These are phyloP conservation scores for Pisolithus albus DNA, from an alignment of 768 basidiomycete species.

Conservation along the genomic window DNA sequence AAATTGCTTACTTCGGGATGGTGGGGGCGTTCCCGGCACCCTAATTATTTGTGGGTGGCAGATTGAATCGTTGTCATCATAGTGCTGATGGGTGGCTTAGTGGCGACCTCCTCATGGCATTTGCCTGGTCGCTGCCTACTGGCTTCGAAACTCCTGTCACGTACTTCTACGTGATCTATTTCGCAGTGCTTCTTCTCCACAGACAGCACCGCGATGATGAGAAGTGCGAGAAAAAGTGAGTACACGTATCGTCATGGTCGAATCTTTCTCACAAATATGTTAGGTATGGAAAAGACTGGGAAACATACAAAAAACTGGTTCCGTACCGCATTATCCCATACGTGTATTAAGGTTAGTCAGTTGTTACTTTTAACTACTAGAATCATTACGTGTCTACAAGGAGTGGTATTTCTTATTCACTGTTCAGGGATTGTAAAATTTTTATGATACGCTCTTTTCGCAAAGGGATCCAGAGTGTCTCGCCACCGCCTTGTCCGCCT, in stretches of 20 bases:
- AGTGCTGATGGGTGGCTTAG: constrained; percentile 28
- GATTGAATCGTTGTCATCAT: not conserved
- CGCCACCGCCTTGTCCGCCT: constrained; percentile 39
- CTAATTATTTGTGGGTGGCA: constrained; percentile 70
- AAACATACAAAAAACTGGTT: constrained; percentile 80
- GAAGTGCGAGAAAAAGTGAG: constrained; percentile 81
- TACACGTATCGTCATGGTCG: constrained; percentile 88
- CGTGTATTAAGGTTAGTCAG: constrained; percentile 45
- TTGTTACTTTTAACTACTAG: not conserved
- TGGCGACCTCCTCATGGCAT: constrained; percentile 81
- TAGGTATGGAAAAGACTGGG: constrained; percentile 94
- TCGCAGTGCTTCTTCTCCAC: constrained; percentile 83
- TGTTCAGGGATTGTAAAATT: constrained; percentile 32
- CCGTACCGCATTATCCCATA: constrained; percentile 84
- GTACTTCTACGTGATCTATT: constrained; percentile 91
- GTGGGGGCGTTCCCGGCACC: constrained; percentile 95
- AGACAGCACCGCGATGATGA: constrained; percentile 90
- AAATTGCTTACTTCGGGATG: constrained; percentile 92
- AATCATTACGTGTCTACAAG: not conserved
- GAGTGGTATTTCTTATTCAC: not conserved
- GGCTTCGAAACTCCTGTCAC: constrained; percentile 90
- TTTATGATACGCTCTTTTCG: constrained; percentile 63
- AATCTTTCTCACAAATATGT: constrained; percentile 74
- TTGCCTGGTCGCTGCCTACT: constrained; percentile 91
- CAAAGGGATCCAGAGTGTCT: constrained; percentile 84